A percentile compares a stretch with the other conserved stretches of the same genome.
phyloP scores from a whole-genome alignment of 2,329 filamentous ascomycete genomes.

The Monosporascus sp. region DNA sequence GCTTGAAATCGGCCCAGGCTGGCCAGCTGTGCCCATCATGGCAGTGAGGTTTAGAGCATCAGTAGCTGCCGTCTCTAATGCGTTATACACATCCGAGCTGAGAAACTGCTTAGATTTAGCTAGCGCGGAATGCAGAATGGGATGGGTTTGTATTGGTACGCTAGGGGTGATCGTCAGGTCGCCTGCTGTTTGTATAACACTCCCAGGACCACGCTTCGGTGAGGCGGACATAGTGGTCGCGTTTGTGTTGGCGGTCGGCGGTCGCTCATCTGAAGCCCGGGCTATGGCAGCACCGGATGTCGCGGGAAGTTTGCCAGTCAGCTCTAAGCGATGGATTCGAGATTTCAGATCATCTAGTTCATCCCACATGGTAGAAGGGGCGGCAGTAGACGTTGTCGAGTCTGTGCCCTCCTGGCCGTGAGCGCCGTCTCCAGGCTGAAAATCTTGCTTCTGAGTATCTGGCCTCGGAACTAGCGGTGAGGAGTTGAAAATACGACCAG shows the following conservation, averaged over 20 bases:
- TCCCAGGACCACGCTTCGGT: slow-evolving; percentile 64
- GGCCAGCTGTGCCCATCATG: slow-evolving; percentile 68
- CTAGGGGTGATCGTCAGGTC: slow-evolving; percentile 25
- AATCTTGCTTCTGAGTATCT: slow-evolving; percentile 31
- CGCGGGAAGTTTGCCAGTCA: slow-evolving; percentile 80
- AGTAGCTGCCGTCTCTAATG: slow-evolving; percentile 72
- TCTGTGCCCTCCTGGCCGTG: slow-evolving; percentile 64
- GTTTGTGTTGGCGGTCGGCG: slow-evolving; percentile 77
- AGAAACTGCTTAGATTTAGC: slow-evolving; percentile 69
- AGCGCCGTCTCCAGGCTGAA: slow-evolving; percentile 31
- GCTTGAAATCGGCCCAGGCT: slow-evolving; percentile 63
- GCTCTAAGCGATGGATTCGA: slow-evolving; percentile 81
- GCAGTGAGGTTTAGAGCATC: slow-evolving; percentile 77
- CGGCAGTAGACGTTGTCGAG: slow-evolving; percentile 81
- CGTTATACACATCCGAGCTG: slow-evolving; percentile 65
- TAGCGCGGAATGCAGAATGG: slow-evolving; percentile 74
- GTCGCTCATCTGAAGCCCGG: slow-evolving; percentile 70
- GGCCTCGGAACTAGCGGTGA: slow-evolving; percentile 51
- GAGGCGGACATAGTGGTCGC: slow-evolving; percentile 88
- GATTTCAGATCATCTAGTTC: slow-evolving; percentile 94
- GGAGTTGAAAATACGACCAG: slow-evolving; percentile 47
- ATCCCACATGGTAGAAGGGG: slow-evolving; percentile 93
- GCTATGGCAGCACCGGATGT: slow-evolving; percentile 78
- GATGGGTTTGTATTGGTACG: slow-evolving; percentile 58
- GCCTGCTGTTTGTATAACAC: slow-evolving; percentile 38